A percentile compares a stretch with the other conserved stretches of the same genome.
phyloP scores from a whole-genome alignment of 2,329 filamentous ascomycete genomes.

The Bisporella sp. region DNA sequence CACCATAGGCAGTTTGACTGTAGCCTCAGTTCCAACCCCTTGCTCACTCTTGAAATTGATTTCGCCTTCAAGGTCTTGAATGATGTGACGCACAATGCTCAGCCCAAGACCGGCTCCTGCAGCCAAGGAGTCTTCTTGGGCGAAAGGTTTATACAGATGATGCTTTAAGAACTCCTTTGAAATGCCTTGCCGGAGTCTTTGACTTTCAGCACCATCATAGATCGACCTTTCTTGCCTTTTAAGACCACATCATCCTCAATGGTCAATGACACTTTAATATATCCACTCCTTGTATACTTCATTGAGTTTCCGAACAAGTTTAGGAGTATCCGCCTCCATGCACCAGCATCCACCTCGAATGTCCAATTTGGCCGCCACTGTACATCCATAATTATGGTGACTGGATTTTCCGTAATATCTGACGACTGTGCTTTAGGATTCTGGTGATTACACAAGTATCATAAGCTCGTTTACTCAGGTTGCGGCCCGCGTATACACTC shows the following conservation, averaged over 20 bases:
- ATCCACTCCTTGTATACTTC: conserved; percentile 51
- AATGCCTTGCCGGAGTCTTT: conserved; percentile 57
- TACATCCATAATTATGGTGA: conserved; percentile 46
- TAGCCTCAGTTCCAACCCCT: conserved; percentile 47
- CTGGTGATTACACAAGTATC: neutral
- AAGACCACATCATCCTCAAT: conserved; percentile 18
- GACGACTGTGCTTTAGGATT: conserved; percentile 7
- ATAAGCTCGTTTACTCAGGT: conserved; percentile 16
- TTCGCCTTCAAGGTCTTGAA: conserved; percentile 50
- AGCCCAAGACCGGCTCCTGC: conserved; percentile 56
- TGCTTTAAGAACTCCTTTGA: conserved; percentile 52
- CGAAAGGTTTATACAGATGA: conserved; percentile 54
- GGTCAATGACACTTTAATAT: conserved; percentile 37
- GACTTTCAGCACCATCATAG: conserved; percentile 36
- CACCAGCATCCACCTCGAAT: conserved; percentile 48
- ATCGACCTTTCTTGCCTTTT: conserved; percentile 8
- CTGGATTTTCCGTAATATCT: conserved; percentile 4
- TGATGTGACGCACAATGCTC: conserved; percentile 54
- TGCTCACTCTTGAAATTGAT: conserved; percentile 49
- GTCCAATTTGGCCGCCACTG: conserved; percentile 41
- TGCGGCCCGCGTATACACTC: conserved; percentile 23
- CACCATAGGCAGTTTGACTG: conserved; percentile 15
- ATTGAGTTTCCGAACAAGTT: conserved; percentile 56
- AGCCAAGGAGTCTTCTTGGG: conserved; percentile 54
- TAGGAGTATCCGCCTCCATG: conserved; percentile 46